Percentiles rank a stretch among this genome's conserved stretches.
phyloP scores from a whole-genome alignment of 345 rosid genomes.

The Eucalyptus albens region DNA sequence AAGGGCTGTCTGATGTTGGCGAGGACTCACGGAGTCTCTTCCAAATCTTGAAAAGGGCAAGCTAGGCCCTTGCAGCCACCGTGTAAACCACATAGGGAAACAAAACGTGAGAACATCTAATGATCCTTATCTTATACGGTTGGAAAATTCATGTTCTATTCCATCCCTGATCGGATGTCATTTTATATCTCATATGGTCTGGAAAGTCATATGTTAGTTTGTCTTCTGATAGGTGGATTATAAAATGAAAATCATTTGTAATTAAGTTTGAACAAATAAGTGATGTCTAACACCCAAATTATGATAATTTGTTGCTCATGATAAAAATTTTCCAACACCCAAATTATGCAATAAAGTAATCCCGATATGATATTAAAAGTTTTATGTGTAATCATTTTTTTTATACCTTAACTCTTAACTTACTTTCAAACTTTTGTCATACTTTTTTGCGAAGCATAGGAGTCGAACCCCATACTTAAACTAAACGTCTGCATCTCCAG shows the following conservation, averaged over 20 bases:
- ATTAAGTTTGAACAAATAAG: not conserved
- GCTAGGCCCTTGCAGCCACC: not conserved
- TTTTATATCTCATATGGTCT: not conserved
- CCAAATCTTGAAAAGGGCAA: not conserved
- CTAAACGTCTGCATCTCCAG: fast-evolving
- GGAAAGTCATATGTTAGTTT: not conserved
- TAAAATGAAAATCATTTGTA: too few species aligned
- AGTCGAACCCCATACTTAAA: too few species aligned
- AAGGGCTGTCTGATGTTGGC: not conserved
- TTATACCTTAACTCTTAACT: fast-evolving
- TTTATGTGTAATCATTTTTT: too few species aligned
- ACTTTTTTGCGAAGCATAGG: fast-evolving
- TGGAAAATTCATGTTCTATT: too few species aligned
- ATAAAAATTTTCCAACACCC: not conserved
- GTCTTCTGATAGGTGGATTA: not conserved
- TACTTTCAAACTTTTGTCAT: too few species aligned
- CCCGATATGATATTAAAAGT: not conserved
- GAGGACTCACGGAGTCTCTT: not conserved
- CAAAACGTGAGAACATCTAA: not conserved
- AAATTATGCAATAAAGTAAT: not conserved
- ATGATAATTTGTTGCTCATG: not conserved
- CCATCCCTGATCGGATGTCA: not conserved
- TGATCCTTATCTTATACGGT: not conserved
- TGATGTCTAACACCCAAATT: not conserved
- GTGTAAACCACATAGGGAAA: not conserved